Evolutionary conservation across 2,329 filamentous ascomycete species (phyloP).

Genomic region (Calonectria naviculata): DNA sequence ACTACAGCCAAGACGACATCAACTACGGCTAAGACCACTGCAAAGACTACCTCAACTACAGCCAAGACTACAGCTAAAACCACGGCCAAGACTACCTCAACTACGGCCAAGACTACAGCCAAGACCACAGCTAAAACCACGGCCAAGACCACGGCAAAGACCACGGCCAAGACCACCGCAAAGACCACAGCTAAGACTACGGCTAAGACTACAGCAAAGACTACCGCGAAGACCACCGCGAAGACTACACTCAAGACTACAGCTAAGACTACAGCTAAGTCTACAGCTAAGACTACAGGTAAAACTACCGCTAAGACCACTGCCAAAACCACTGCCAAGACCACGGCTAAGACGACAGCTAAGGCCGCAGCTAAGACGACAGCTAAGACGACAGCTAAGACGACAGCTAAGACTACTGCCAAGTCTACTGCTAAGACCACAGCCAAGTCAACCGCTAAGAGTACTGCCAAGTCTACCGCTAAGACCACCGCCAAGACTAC

Average conservation of each 20-base stretch:
- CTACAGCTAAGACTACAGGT: background rate
- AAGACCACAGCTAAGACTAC: background rate
- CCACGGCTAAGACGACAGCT: too few species aligned
- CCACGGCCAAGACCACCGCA: background rate
- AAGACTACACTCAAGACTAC: background rate
- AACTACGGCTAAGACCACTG: too few species aligned
- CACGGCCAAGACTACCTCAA: background rate
- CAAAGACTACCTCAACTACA: slow-evolving; percentile 18
- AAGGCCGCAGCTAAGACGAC: background rate
- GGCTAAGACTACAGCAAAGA: background rate
- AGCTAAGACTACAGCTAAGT: background rate
- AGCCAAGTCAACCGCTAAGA: background rate
- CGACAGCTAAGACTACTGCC: background rate
- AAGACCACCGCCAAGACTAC: slow-evolving; percentile 13
- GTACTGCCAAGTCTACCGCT: slow-evolving; percentile 7
- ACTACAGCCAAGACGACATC: too few species aligned
- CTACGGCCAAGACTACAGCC: background rate
- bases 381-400: slow-evolving; percentile 17
- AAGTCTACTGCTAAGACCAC: slow-evolving; percentile 18
- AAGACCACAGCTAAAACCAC: background rate
- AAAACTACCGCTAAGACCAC: too few species aligned
- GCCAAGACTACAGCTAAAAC: background rate
- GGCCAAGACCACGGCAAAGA: background rate
- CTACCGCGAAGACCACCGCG: background rate
- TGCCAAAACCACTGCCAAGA: too few species aligned